Percentiles rank a stretch among this genome's conserved stretches.
Conservation (phyloP, 202 grass and related monocot genomes). For the Zoysia matrella region DNA sequence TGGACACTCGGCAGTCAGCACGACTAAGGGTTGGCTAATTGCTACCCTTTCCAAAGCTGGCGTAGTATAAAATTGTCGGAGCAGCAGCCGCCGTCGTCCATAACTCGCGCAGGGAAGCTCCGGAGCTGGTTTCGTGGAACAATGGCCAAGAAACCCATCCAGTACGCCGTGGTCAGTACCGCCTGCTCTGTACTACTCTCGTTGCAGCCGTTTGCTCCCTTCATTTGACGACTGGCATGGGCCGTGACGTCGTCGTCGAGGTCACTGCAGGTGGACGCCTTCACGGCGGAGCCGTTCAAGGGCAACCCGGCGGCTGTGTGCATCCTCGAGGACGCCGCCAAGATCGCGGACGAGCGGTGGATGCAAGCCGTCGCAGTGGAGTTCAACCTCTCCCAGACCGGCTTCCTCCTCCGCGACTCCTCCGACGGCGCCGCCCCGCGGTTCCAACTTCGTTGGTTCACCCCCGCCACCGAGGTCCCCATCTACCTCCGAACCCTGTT, state of each 20-base stretch:
- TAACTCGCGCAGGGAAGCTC: background rate
- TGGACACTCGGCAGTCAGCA: background rate
- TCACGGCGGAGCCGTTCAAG: conserved; percentile 66
- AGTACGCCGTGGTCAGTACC: conserved; percentile 72
- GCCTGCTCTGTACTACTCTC: background rate
- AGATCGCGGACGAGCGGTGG: conserved; percentile 54
- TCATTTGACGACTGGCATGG: background rate
- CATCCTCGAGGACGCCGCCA: conserved; percentile 48
- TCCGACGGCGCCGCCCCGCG: conserved; percentile 22
- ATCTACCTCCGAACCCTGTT: background rate
- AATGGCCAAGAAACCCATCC: conserved; percentile 62
- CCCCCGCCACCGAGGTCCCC: conserved; percentile 62
- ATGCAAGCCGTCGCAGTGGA: conserved; percentile 76
- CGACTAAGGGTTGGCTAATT: background rate
- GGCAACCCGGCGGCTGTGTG: conserved; percentile 87
- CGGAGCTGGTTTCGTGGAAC: background rate
- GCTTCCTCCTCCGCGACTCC: conserved; percentile 52
- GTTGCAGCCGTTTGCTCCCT: background rate
- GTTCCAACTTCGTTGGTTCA: conserved; percentile 87
- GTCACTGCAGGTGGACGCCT: conserved; percentile 72
- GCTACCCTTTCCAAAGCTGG: too few species aligned
- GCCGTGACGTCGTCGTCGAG: background rate
- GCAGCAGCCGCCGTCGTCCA: background rate
- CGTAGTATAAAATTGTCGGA: background rate
- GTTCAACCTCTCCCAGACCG: conserved; percentile 70